Percentiles rank a stretch among this genome's conserved stretches.
These are phyloP conservation scores for Crataegus laevigata DNA, from an alignment of 306 rosid species.

Conservation along the genomic window DNA sequence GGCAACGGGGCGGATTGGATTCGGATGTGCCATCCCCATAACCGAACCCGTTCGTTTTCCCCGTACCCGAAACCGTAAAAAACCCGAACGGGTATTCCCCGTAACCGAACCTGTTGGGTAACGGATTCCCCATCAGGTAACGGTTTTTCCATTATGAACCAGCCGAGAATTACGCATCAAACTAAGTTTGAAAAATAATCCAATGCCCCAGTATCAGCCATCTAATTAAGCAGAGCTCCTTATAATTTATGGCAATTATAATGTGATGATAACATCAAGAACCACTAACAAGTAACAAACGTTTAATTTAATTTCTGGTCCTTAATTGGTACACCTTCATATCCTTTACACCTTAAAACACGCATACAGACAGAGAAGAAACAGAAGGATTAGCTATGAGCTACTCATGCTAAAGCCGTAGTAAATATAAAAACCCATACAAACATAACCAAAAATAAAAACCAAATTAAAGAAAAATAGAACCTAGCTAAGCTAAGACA, in stretches of 20 bases:
- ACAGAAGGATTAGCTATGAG: background rate
- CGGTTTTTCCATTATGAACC: too few species aligned
- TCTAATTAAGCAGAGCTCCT: background rate
- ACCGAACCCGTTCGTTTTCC: too few species aligned
- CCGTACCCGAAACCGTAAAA: too few species aligned
- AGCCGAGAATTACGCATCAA: too few species aligned
- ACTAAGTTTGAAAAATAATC: too few species aligned
- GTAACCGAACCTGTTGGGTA: too few species aligned
- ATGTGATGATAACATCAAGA: background rate
- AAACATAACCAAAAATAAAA: constrained; percentile 1
- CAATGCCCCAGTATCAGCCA: background rate
- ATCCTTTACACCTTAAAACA: constrained; percentile 35
- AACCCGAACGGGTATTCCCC: too few species aligned
- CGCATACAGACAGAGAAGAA: constrained; percentile 7
- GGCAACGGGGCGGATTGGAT: too few species aligned
- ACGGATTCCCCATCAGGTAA: too few species aligned
- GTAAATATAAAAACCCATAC: constrained; percentile 32
- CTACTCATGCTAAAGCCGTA: constrained; percentile 26
- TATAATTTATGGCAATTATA: background rate
- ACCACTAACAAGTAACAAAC: background rate
- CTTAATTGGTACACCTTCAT: constrained; percentile 25
- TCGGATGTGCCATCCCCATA: too few species aligned
- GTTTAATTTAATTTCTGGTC: constrained; percentile 22
- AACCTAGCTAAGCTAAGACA: background rate
- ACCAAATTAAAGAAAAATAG: background rate